These are phyloP conservation scores for Sodiomyces alkalinus DNA, from an alignment of 2,329 filamentous ascomycete species.

Conservation along the genomic window DNA sequence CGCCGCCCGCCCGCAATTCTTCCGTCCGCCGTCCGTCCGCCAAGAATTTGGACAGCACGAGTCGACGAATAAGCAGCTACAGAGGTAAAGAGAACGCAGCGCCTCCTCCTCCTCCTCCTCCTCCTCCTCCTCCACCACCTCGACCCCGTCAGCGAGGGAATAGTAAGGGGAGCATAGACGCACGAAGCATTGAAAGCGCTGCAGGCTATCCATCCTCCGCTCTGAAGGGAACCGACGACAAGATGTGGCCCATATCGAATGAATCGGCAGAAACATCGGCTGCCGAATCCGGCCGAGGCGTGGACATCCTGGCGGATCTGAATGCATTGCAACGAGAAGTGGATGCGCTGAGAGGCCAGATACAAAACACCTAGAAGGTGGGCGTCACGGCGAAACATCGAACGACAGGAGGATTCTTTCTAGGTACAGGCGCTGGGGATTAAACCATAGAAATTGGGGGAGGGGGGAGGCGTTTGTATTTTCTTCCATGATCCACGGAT, in stretches of 20 bases:
- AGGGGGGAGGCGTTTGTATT: no score
- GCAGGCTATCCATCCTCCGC: no score
- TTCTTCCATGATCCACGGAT: no score
- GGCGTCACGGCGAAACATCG: no score
- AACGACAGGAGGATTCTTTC: no score
- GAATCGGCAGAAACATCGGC: conserved; percentile 10
- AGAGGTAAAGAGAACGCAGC: conserved; percentile 6
- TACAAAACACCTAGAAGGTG: no score
- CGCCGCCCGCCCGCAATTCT: conserved; percentile 27
- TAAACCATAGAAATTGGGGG: no score
- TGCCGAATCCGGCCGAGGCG: conserved; percentile 17
- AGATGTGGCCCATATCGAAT: conserved; percentile 7
- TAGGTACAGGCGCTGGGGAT: no score
- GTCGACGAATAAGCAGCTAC: conserved; percentile 3
- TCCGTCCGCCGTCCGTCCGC: conserved; percentile 30
- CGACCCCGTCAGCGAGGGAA: conserved; percentile 29
- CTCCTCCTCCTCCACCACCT: conserved; percentile 31
- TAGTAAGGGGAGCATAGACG: conserved; percentile 28
- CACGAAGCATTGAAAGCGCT: no score
- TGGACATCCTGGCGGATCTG: conserved; percentile 58
- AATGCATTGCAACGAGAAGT: conserved; percentile 60
- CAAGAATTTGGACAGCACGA: conserved; percentile 22
- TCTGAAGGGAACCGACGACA: no score
- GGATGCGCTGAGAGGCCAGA: conserved; percentile 43
- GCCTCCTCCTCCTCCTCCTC: conserved; percentile 35